Conservation (phyloP, 345 rosid genomes). For the Syzygium aromaticum region DNA sequence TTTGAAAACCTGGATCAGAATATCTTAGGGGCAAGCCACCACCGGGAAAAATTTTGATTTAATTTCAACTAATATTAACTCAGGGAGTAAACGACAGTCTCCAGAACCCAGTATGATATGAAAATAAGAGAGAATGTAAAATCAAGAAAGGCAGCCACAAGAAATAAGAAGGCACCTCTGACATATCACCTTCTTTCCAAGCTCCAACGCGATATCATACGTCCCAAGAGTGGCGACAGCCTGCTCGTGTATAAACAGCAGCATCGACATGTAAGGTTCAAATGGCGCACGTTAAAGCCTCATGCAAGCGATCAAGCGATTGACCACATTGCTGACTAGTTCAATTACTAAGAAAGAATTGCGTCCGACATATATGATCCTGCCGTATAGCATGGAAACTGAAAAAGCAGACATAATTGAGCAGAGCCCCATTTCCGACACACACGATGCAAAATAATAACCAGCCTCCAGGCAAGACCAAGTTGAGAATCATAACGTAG, state of each 20-base stretch:
- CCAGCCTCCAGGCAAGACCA: background rate
- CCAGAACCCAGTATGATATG: background rate
- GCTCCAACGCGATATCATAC: constrained; percentile 76
- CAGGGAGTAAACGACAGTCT: background rate
- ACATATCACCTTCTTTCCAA: constrained; percentile 90
- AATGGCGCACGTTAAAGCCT: background rate
- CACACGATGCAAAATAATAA: background rate
- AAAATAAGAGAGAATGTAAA: background rate
- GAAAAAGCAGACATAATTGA: background rate
- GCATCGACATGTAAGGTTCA: background rate
- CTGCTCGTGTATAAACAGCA: constrained; percentile 17
- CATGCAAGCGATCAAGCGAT: background rate
- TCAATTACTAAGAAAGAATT: background rate
- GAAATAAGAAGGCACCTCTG: constrained; percentile 48
- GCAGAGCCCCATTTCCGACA: background rate
- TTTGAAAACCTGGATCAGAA: background rate
- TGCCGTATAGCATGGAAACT: background rate
- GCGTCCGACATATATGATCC: background rate
- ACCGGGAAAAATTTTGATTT: background rate
- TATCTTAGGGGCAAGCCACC: background rate
- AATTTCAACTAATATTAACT: background rate
- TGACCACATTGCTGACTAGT: background rate
- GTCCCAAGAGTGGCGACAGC: constrained; percentile 85
- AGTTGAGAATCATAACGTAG: background rate
- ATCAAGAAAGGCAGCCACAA: background rate